Base-by-base conservation (phyloP, 202 grass and related monocot species). In the Panicum virgatum region DNA sequence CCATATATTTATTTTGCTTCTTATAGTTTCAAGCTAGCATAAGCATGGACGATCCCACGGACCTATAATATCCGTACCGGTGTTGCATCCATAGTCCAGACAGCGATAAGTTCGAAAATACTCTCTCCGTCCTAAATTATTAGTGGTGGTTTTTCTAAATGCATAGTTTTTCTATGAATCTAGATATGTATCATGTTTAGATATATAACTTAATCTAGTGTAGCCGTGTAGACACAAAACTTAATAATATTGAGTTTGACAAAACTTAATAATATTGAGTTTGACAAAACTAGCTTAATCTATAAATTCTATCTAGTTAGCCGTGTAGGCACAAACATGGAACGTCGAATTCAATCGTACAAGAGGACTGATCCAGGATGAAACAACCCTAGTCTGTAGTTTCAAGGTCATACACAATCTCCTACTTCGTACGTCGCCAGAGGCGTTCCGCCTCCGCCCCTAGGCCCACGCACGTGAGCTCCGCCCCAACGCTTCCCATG, bases 1-100 rank as follows among this genome's bases (percentile, higher is more conserved):
- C 26, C 10, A 10, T 36, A 65, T 32, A 22, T 25, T 79, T 51
- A 57, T 57, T 53, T 53, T 67, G 25, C 14, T 43, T 54, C 10
- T 12, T 51, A 12, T 56, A 68, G 47, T 23, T 42, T 68, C 7
- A 15, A 51, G 27, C 30, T n/a, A 47, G 13, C 43, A 2, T 6
- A 40, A 66, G 9, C 62, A 53, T 27, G 30, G 3, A 30, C 45
- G n/a, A 44, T 61, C 54, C 9, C 1, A 61, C 58, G 20, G 23
- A 27, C 39, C 20, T 66, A 52, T 79, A 6, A 3, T 39, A 26
- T 18, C 23, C 15, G 13, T 76, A 23, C 14, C 10, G 3, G 8
- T 76, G 44, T 34, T 66, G 30, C 61, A 79, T 66, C 29, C n/a
- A 40, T 53, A 26, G 44, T 39, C 39, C 76, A 66, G 76, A 66